Evolutionary conservation across 2,329 filamentous ascomycete species (phyloP), one percentile per base, ranked within the genome.

Genomic region (Phyllosticta paracitricarpa): DNA sequence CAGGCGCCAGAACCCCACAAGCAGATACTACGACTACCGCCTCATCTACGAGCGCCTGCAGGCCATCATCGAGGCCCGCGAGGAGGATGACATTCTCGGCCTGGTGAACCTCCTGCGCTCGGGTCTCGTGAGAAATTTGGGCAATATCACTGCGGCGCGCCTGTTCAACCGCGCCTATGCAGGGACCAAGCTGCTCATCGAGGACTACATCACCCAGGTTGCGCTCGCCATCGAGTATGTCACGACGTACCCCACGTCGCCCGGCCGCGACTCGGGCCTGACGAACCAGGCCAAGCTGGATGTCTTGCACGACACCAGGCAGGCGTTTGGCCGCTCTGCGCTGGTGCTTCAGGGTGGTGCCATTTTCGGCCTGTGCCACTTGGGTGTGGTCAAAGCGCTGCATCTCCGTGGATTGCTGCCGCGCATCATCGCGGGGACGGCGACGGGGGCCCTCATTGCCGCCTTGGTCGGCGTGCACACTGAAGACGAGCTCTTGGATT

Each of bases 371-470:
- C 77, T 96, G 9, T 96, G 90, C 68, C 93, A 97, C 73, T 74
- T 97, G 4, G 92, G 92, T 6, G 91, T 97, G 5, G 89, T 96
- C 51, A 96, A 93, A 71, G 91, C 91, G 1, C 77, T 97, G 51
- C 89, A 92, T 73, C 76, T 91, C 40, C 84, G 89, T 28, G 89
- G 89, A 0, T 76, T 97, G 17, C 79, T 97, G 54, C 93, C 94
- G 3, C 84, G 91, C 53, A 96, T 97, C 67, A 92, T 97, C 67
- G 91, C 91, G 0, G 93, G 93, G 8, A 96, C 91, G 1, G 92
- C 89, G 3, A 96, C 91, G 0, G 93, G 93, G 14, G 93, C 92
- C 8, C 77, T 97, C 68, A 93, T 96, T 65, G 92, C 91, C 1
- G 91, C 91, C 12, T 78, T 97, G 28, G 89, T 97, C 1, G 89